These are phyloP conservation scores for Sanghuangporus weigelae DNA, from an alignment of 1,284 basidiomycete species.

Conservation along the genomic window DNA sequence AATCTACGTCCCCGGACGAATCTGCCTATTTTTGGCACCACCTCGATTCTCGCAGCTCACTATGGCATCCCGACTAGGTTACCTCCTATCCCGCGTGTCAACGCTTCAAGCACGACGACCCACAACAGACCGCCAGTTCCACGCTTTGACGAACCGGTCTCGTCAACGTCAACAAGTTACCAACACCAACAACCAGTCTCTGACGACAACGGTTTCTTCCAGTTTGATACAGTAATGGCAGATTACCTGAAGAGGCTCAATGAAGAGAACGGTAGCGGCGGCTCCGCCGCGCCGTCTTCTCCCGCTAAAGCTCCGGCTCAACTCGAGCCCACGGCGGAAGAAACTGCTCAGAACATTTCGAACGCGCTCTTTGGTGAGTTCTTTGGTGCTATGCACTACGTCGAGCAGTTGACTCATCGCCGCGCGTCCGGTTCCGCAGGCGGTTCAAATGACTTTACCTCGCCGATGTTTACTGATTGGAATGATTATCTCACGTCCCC, in stretches of 20 bases:
- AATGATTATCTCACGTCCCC: slow-evolving; percentile 42
- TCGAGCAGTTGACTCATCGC: not conserved
- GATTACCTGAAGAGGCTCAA: slow-evolving; percentile 45
- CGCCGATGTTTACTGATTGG: slow-evolving; percentile 16
- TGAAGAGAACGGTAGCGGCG: slow-evolving; percentile 27
- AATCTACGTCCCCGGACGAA: slow-evolving; percentile 39
- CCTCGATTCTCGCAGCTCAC: slow-evolving; percentile 59
- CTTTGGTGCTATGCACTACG: not conserved
- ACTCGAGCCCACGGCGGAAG: slow-evolving; percentile 5
- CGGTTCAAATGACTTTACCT: not conserved
- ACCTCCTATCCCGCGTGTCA: slow-evolving; percentile 51
- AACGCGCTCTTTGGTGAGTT: slow-evolving; percentile 12
- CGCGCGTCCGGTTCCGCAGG: slow-evolving; percentile 22
- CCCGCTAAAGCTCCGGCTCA: slow-evolving; percentile 14
- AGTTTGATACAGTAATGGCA: slow-evolving; percentile 33
- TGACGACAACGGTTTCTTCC: slow-evolving; percentile 22
- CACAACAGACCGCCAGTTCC: slow-evolving; percentile 30
- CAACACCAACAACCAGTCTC: not conserved
- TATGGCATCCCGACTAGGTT: slow-evolving; percentile 70
- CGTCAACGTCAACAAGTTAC: not conserved
- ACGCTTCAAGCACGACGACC: slow-evolving; percentile 35
- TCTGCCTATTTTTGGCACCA: slow-evolving; percentile 40
- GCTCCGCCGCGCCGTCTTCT: slow-evolving; percentile 20
- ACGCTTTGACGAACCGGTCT: slow-evolving; percentile 2
- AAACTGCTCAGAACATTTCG: slow-evolving; percentile 8